A percentile compares a stretch with the other conserved stretches of the same genome.
phyloP scores from a whole-genome alignment of 352 stramenopile species.

The Pythium graminicola region DNA sequence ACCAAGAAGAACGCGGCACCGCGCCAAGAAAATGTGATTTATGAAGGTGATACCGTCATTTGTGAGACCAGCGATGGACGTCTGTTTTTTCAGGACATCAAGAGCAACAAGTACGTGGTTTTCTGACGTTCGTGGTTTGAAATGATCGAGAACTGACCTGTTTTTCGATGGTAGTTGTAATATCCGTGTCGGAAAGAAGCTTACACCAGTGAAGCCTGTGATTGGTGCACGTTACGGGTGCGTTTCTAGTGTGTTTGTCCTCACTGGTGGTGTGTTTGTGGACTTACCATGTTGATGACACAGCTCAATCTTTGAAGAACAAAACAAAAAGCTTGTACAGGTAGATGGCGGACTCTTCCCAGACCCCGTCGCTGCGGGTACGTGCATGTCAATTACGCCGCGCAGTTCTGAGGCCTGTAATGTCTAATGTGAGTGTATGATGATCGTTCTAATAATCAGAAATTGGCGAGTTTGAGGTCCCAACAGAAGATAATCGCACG shows the following conservation, averaged over 20 bases:
- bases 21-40: conserved; percentile 67
- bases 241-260: neutral
- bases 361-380: conserved; percentile 70
- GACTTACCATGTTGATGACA: neutral
- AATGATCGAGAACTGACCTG: conserved; percentile 4
- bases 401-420: too few species aligned
- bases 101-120: conserved; percentile 51
- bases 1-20: conserved; percentile 3
- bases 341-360: conserved; percentile 73
- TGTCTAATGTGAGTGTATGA: too few species aligned
- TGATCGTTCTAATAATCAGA: too few species aligned
- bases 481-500: conserved; percentile 67
- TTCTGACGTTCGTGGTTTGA: neutral
- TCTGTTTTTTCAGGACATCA: conserved; percentile 80
- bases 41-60: conserved; percentile 83
- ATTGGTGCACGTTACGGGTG: conserved; percentile 74
- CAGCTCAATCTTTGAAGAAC: conserved; percentile 77
- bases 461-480: conserved; percentile 72
- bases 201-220: conserved; percentile 56
- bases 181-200: conserved; percentile 80
- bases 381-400: neutral
- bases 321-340: conserved; percentile 71
- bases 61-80: conserved; percentile 80
- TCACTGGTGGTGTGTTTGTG: neutral
- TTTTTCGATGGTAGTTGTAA: conserved; percentile 28